Base-by-base conservation (phyloP, 2,329 filamentous ascomycete species). In the Alternaria gaisen region DNA sequence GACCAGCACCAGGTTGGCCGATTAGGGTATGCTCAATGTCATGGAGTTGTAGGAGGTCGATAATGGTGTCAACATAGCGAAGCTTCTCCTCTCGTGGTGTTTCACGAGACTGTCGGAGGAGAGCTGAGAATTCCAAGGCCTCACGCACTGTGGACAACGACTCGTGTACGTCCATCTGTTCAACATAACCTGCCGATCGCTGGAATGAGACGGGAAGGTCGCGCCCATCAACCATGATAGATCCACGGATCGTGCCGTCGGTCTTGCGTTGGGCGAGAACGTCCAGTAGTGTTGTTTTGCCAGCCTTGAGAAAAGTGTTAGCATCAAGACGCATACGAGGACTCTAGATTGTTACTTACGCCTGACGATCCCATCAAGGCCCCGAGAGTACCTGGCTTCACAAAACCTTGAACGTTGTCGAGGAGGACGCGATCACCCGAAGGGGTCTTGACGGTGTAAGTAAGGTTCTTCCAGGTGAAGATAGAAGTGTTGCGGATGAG, bases 171-270 rank as follows among this genome's bases (percentile, higher is more conserved):
- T 89, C 87, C 30, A 85, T 77, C 70, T 89, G 87, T 70, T 89
- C 84, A 0, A 57, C 57, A 32, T 68, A 69, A 9, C 66, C 68
- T 18, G 91, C 94, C 80, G 92, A 93, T 61, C 92, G 89, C 78
- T 95, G 92, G 84, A 96, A 96, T 0, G 90, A 91, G 43, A 84
- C 83, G 67, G 94, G 91, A 43, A 90, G 87, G 20, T 86, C 87
- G n/a, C 82, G 83, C 0, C 90, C 90, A 66, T 93, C 89, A 18
- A 93, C 88, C 91, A 81, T 28, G 87, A 95, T 93, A 67, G 93
- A 88, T 53, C 93, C 93, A 8, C 86, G 88, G 38, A 96, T 91
- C 18, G 94, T 88, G 78, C 93, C 93, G 86, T 93, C 92, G 1
- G 90, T 92, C 16, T 90, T 89, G 73, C 93, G 89, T 61, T 90